Evolutionary conservation across 768 basidiomycete species (phyloP).

Genomic region (Harrya chromipes): DNA sequence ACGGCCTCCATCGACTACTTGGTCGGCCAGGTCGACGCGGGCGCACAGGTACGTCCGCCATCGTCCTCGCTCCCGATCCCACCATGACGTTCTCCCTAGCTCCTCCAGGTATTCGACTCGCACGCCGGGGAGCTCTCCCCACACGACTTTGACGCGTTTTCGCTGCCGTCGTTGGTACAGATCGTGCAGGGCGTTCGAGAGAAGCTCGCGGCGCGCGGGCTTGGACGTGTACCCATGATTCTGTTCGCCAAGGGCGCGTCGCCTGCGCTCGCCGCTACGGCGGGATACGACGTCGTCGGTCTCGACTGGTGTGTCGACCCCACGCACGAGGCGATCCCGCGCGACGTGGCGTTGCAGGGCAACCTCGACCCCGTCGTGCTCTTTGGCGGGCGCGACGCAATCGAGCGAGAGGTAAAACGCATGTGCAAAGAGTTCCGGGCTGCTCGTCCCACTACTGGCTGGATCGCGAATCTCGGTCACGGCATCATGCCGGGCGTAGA

Average conservation of each 20-base stretch:
- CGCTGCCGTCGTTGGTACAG: constrained; percentile 71
- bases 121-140: constrained; percentile 93
- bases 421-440: constrained; percentile 74
- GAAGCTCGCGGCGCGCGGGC: constrained; percentile 48
- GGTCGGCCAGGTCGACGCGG: constrained; percentile 90
- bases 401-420: constrained; percentile 80
- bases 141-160: constrained; percentile 80
- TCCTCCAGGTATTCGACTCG: constrained; percentile 97
- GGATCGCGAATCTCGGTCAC: constrained; percentile 97
- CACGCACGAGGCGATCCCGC: constrained; percentile 54
- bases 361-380: constrained; percentile 90
- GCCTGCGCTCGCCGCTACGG: constrained; percentile 59
- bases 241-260: constrained; percentile 96
- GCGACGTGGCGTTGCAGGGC: constrained; percentile 76
- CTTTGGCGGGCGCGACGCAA: constrained; percentile 83
- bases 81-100: constrained; percentile 39
- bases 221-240: constrained; percentile 74
- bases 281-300: constrained; percentile 85
- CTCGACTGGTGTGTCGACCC: constrained; percentile 92
- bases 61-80: no score
- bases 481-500: constrained; percentile 96
- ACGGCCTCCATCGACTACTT: constrained; percentile 89
- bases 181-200: constrained; percentile 69
- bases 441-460: constrained; percentile 55
- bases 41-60: constrained; percentile 79